phyloP scores from a whole-genome alignment of 2,329 filamentous ascomycete genomes.

The Ascochyta viciae-villosae region DNA sequence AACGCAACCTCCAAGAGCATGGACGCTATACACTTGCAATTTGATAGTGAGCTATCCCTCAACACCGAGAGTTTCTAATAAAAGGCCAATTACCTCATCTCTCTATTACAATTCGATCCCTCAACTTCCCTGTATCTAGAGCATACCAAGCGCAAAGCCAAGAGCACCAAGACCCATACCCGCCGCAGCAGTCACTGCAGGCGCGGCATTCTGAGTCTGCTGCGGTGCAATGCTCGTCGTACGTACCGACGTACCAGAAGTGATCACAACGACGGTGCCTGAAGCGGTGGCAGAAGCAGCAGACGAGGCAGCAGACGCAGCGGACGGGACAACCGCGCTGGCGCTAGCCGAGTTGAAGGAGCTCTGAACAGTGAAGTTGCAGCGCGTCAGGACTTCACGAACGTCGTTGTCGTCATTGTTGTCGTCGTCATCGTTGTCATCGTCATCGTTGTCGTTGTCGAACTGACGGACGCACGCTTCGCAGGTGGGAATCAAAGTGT shows the following conservation, averaged over 20 bases:
- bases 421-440: constrained; percentile 8
- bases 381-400: constrained; percentile 38
- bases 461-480: constrained; percentile 40
- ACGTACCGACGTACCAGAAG: constrained; percentile 15
- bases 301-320: constrained; percentile 9
- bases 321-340: constrained; percentile 11
- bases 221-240: constrained; percentile 8
- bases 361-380: constrained; percentile 37
- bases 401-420: constrained; percentile 32
- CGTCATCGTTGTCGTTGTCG: constrained; percentile 24
- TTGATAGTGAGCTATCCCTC: background rate
- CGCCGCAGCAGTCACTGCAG: constrained; percentile 24
- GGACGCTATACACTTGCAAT: background rate
- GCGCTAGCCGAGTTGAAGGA: constrained; percentile 30
- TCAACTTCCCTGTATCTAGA: constrained; percentile 7
- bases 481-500: constrained; percentile 35
- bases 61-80: background rate
- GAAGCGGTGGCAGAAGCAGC: background rate
- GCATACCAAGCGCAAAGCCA: constrained; percentile 28
- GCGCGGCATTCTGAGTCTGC: constrained; percentile 16
- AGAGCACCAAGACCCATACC: constrained; percentile 30
- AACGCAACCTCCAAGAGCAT: background rate
- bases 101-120: background rate
- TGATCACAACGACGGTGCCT: constrained; percentile 5
- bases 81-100: background rate